Base-by-base conservation (phyloP, 2,329 filamentous ascomycete genomes). In the Colletotrichum musae region DNA sequence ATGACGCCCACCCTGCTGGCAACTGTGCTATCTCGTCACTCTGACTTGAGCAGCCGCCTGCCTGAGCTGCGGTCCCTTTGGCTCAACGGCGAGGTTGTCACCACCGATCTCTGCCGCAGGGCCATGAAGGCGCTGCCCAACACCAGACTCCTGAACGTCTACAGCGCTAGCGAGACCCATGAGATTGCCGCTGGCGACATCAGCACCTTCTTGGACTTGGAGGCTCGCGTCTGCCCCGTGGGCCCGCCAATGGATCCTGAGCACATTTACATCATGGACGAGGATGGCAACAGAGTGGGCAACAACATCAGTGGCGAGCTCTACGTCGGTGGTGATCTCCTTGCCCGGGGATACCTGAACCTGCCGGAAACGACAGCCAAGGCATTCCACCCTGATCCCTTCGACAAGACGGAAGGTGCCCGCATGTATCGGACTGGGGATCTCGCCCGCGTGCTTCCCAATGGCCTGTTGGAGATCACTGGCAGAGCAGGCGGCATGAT, bases 41-140 rank as follows among this genome's bases (percentile, higher is more conserved):
- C 91, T 7, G 85, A 91, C 52, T 86, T 95, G 59, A 89, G 87
- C 18, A 81, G 84, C 28, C 86, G 88, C 50, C 84, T 95, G 9
- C 90, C 91, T 7, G 80, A 91, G 18, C 82, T 95, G 64, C 88
- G 88, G 52, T 93, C 91, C 0, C 80, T 95, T 36, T 95, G 93
- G 93, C 84, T 95, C 36, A 95, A 95, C 73, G 93, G 93, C 58
- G 93, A 95, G 80, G 93, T 95, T 1, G 93, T 95, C 60, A 93
- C 92, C 0, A 92, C 92, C 0, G 93, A 95, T 75, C 87, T 95
- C 16, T 92, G 91, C 39, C 88, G 89, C 28, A 88, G 92, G 48
- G 91, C 89, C 2, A 83, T 92, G 61, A 87, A 88, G 63, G 90
- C 91, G 2, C 85, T 95, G 4, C 92, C 93, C 0, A 87, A 90